Percentiles rank a stretch among this genome's conserved stretches.
Conservation (phyloP, 2,329 filamentous ascomycete species). For the Pseudogymnoascus sp. region DNA sequence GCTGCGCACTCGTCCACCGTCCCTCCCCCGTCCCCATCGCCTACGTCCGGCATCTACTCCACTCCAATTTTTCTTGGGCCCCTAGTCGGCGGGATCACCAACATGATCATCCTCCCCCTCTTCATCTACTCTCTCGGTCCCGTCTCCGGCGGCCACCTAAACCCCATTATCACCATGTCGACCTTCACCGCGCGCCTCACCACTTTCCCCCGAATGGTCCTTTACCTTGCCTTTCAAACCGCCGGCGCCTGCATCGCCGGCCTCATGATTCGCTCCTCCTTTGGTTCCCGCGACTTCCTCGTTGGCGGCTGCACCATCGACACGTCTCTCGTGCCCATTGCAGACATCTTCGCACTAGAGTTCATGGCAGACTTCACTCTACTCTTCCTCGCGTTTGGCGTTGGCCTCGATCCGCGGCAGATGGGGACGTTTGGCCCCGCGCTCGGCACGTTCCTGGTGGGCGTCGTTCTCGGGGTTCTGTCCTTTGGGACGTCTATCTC, state of each 20-base stretch:
- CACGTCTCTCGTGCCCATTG: slow-evolving; percentile 23
- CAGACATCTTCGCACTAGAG: slow-evolving; percentile 37
- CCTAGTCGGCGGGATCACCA: slow-evolving; percentile 27
- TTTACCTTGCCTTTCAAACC: slow-evolving; percentile 44
- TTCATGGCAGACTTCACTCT: slow-evolving; percentile 40
- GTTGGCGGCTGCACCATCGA: slow-evolving; percentile 29
- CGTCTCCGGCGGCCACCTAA: slow-evolving; percentile 46
- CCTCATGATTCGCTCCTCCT: slow-evolving; percentile 32
- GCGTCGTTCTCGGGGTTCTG: slow-evolving; percentile 32
- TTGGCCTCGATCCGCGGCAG: slow-evolving; percentile 47
- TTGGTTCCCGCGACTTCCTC: slow-evolving; percentile 26
- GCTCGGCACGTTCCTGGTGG: slow-evolving; percentile 42
- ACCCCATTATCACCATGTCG: slow-evolving; percentile 46
- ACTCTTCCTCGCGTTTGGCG: slow-evolving; percentile 45
- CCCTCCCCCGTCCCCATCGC: slow-evolving; percentile 11
- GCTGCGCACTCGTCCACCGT: slow-evolving; percentile 6
- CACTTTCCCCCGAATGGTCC: slow-evolving; percentile 40
- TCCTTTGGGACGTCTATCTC: slow-evolving; percentile 33
- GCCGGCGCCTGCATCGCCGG: slow-evolving; percentile 37
- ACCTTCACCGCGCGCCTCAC: slow-evolving; percentile 45
- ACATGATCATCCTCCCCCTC: slow-evolving; percentile 34
- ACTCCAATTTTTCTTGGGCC: slow-evolving; percentile 25
- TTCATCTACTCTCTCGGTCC: slow-evolving; percentile 44
- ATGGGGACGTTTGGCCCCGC: slow-evolving; percentile 41
- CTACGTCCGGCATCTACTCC: slow-evolving; percentile 10